A percentile compares a stretch with the other conserved stretches of the same genome.
Conservation (phyloP, 257 asterid genomes). For the Henckelia pumila region DNA sequence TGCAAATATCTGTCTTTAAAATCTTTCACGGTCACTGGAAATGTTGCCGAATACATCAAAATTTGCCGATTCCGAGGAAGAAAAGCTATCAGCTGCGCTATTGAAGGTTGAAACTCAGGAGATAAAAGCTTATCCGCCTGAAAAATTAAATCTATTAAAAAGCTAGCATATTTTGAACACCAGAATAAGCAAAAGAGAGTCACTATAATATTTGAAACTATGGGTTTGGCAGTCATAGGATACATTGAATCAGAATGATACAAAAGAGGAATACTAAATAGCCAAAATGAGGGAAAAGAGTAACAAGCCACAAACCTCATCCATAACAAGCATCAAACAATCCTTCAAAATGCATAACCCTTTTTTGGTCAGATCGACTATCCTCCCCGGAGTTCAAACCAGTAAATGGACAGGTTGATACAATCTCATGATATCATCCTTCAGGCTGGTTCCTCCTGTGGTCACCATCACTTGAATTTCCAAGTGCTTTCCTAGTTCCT, state of each 20-base stretch:
- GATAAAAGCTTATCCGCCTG: slow-evolving; percentile 30
- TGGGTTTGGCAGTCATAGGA: not conserved
- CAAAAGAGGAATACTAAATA: not conserved
- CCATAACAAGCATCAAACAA: slow-evolving; percentile 25
- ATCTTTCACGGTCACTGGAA: slow-evolving; percentile 27
- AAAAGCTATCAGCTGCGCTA: slow-evolving; percentile 23
- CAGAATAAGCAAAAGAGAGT: not conserved
- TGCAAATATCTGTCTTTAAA: slow-evolving; percentile 26
- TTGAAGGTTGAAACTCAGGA: slow-evolving; percentile 28
- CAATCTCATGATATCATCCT: slow-evolving; percentile 29
- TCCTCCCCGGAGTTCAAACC: slow-evolving; percentile 30
- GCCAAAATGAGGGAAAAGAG: not conserved
- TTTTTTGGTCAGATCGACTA: slow-evolving; percentile 25
- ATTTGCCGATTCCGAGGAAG: slow-evolving; percentile 25
- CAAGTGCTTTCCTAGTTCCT: slow-evolving; percentile 28
- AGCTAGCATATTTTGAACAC: not conserved
- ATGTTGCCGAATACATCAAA: slow-evolving; percentile 28
- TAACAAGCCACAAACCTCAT: slow-evolving; percentile 22
- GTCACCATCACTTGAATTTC: slow-evolving; percentile 26
- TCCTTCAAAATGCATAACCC: slow-evolving; percentile 25
- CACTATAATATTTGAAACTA: not conserved
- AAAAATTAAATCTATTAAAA: slow-evolving; percentile 1
- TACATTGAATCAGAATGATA: not conserved
- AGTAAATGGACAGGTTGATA: slow-evolving; percentile 29
- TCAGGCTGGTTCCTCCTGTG: slow-evolving; percentile 31